These are phyloP conservation scores for Wickerhamomyces silvicola DNA, from an alignment of 805 yeast species.

Conservation along the genomic window DNA sequence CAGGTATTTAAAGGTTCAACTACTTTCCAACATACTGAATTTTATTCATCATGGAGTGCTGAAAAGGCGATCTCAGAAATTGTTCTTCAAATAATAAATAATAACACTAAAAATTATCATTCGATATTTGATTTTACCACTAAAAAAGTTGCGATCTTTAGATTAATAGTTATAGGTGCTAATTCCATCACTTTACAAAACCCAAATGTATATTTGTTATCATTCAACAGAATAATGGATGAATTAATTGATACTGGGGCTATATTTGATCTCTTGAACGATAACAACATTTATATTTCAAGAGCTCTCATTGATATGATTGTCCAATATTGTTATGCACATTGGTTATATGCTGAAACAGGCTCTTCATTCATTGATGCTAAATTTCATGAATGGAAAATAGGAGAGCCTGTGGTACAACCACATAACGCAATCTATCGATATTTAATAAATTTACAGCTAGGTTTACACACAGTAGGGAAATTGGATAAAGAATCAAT, in stretches of 20 bases:
- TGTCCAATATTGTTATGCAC: conserved; percentile 38
- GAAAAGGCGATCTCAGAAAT: conserved; percentile 21
- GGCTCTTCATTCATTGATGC: conserved; percentile 15
- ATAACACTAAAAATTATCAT: neutral
- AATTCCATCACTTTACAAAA: conserved; percentile 26
- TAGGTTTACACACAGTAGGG: conserved; percentile 24
- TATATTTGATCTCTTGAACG: conserved; percentile 25
- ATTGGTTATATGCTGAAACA: conserved; percentile 30
- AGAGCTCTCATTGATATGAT: conserved; percentile 34
- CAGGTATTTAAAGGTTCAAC: conserved; percentile 8
- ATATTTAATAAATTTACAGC: conserved; percentile 28
- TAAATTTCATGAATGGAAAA: conserved; percentile 28
- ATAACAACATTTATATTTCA: conserved; percentile 17
- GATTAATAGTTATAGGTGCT: conserved; percentile 29
- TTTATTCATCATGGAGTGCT: conserved; percentile 22
- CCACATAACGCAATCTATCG: conserved; percentile 26
- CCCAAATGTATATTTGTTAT: conserved; percentile 30
- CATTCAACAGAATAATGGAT: conserved; percentile 34
- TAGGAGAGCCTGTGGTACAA: conserved; percentile 26
- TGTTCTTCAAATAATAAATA: conserved; percentile 6
- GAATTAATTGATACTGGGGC: conserved; percentile 33
- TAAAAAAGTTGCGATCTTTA: conserved; percentile 23
- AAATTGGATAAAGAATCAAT: conserved; percentile 13
- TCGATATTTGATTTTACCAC: conserved; percentile 18
- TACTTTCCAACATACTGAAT: conserved; percentile 8